Base-by-base conservation (phyloP, 179 eudicot genomes). In the Carnegiea gigantea region DNA sequence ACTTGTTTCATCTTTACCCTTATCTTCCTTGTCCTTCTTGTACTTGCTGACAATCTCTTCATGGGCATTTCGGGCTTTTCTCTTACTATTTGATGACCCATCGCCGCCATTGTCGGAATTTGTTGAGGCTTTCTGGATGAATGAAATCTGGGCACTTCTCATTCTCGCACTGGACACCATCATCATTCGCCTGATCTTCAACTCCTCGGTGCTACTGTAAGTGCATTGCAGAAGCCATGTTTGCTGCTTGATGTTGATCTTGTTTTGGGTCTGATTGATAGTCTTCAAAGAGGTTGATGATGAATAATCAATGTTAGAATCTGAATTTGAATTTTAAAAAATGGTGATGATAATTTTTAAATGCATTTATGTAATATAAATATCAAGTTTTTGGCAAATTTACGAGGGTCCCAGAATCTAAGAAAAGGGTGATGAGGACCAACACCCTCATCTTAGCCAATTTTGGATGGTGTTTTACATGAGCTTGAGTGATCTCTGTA, bases 141-240 rank as follows among this genome's bases (percentile, higher is more conserved):
- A 30, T 1, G 30, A 23, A 23, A 74, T 51, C 30, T 83, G 85
- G 82, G 82, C 44, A 20, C 24, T 54, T 79, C 82, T 83, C 6
- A 53, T 36, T 70, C 78, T 79, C 38, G 79, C 77, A 38, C 53
- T 43, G 28, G 75, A 67, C 12, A 73, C 24, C 65, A 62, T 70
- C 57, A 76, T 36, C 75, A 67, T 7, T 30, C 54, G 76, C 15
- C 79, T 73, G 48, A 54, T 26, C 24, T 76, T 76, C 26, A 53
- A 18, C 44, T 75, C 64, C 12, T 64, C 78, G 15, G 28, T 20
- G 14, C 78, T 64, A 17, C 43, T 28, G 36, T 57, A 79, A 43
- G 33, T 77, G 82, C 70, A 82, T 80, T 80, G 83, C 81, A 64
- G 84, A 79, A 24, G 85, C 83, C 88, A 85, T 82, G 7, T 30